phyloP scores from a whole-genome alignment of 2,329 filamentous ascomycete species.

The Fusarium oxysporum region DNA sequence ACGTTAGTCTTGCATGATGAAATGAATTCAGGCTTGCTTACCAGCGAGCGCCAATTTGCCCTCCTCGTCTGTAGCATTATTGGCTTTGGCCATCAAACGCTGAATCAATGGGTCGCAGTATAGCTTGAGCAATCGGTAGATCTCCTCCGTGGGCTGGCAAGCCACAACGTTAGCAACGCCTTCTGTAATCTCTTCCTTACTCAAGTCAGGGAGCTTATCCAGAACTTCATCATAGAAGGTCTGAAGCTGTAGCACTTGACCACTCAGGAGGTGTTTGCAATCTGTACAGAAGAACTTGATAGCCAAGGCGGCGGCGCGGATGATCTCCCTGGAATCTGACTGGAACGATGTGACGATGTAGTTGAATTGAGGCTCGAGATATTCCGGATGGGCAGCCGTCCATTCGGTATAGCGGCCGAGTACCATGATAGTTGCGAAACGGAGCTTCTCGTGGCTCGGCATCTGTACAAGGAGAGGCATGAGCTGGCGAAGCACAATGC shows the following conservation, averaged over 20 bases:
- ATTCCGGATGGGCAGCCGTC: conserved; percentile 94
- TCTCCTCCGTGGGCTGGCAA: conserved; percentile 82
- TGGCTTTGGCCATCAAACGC: conserved; percentile 86
- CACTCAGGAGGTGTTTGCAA: conserved; percentile 86
- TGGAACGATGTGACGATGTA: conserved; percentile 96
- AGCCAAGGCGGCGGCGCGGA: conserved; percentile 89
- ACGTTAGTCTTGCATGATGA: conserved; percentile 31
- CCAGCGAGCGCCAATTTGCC: conserved; percentile 87
- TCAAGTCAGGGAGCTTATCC: conserved; percentile 84
- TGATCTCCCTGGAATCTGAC: conserved; percentile 88
- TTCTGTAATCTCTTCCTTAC: conserved; percentile 96
- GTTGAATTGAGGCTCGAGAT: conserved; percentile 90
- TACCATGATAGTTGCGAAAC: conserved; percentile 98
- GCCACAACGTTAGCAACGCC: conserved; percentile 93
- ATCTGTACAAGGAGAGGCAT: conserved; percentile 96
- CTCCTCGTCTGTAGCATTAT: conserved; percentile 84
- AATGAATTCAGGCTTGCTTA: conserved; percentile 54
- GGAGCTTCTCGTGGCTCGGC: conserved; percentile 95
- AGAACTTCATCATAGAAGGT: conserved; percentile 92
- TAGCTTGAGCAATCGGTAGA: conserved; percentile 87
- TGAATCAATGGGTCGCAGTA: conserved; percentile 93
- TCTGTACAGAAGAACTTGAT: conserved; percentile 98
- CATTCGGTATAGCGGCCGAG: conserved; percentile 97
- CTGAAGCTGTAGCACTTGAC: conserved; percentile 87
- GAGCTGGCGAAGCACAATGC: conserved; percentile 86